phyloP scores from a whole-genome alignment of 2,329 filamentous ascomycete species.

The Xylaria arbuscula region DNA sequence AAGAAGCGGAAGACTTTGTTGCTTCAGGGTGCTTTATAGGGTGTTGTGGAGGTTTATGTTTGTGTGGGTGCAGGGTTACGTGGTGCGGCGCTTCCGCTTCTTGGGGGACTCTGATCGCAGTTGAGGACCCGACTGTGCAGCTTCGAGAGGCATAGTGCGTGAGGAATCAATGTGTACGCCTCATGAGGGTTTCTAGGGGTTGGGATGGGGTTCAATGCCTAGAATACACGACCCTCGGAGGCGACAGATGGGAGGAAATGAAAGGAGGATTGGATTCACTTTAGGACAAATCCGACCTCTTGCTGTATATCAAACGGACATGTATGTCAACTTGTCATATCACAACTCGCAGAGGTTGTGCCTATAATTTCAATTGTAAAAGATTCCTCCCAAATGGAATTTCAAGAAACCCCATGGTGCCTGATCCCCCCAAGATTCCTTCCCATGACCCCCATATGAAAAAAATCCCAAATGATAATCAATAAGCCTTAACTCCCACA shows the following conservation, averaged over 20 bases:
- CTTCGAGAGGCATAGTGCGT: neutral
- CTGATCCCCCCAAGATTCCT: conserved; percentile 16
- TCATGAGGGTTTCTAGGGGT: neutral
- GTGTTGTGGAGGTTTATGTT: neutral
- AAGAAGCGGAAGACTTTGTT: conserved; percentile 65
- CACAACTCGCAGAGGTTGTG: conserved; percentile 26
- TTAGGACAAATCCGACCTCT: conserved; percentile 5
- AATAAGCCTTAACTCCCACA: neutral
- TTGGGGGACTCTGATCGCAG: neutral
- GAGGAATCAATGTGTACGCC: neutral
- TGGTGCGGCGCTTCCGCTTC: neutral
- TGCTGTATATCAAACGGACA: conserved; percentile 37
- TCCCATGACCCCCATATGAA: conserved; percentile 13
- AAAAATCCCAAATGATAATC: conserved; percentile 13
- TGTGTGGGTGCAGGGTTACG: neutral
- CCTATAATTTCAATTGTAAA: conserved; percentile 26
- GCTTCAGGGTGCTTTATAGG: conserved; percentile 62
- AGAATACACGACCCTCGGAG: neutral
- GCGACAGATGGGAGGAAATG: neutral
- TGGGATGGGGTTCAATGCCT: conserved; percentile 5
- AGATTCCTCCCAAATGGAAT: neutral
- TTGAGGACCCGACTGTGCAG: neutral
- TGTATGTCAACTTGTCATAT: conserved; percentile 21
- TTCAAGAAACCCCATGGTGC: conserved; percentile 19
- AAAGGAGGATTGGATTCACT: conserved; percentile 5